Percentiles rank a stretch among this genome's conserved stretches.
These are phyloP conservation scores for Butyriboletus appendiculatus DNA, from an alignment of 1,284 basidiomycete genomes.

Conservation along the genomic window DNA sequence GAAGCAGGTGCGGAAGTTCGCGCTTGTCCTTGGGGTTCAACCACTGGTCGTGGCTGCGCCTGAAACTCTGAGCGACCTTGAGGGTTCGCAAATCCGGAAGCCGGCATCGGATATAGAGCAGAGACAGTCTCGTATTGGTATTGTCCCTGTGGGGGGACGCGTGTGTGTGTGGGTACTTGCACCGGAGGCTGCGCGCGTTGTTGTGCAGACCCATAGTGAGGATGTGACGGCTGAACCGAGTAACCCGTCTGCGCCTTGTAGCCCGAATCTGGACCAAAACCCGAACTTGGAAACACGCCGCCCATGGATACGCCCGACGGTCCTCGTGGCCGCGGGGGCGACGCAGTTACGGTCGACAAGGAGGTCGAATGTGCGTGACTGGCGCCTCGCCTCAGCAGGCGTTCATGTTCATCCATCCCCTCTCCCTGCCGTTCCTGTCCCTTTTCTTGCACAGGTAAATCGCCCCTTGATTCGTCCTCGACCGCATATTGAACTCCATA, in stretches of 20 bases:
- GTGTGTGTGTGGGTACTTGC: conserved; percentile 1
- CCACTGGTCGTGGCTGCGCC: neutral
- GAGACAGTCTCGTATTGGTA: conserved; percentile 9
- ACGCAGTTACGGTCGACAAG: conserved; percentile 28
- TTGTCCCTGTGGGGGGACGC: conserved; percentile 8
- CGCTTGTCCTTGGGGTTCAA: conserved; percentile 3
- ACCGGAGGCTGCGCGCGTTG: conserved; percentile 7
- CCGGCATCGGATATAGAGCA: conserved; percentile 1
- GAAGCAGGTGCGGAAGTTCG: neutral
- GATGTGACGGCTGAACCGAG: conserved; percentile 5
- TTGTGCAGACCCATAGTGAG: conserved; percentile 5
- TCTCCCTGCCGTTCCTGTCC: neutral
- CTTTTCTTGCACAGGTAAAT: conserved; percentile 3
- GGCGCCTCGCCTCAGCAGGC: neutral
- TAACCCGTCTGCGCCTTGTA: conserved; percentile 6
- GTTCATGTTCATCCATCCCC: neutral
- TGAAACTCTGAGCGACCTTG: conserved; percentile 7
- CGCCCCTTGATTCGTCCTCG: neutral
- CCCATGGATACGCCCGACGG: neutral
- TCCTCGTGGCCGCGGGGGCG: conserved; percentile 16
- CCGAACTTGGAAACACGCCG: neutral
- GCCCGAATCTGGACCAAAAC: neutral
- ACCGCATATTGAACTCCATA: neutral
- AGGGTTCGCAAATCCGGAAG: neutral
- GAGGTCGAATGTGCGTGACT: conserved; percentile 26